These are phyloP conservation scores for Melanogaster broomeanus DNA, from an alignment of 768 basidiomycete species.

Conservation along the genomic window DNA sequence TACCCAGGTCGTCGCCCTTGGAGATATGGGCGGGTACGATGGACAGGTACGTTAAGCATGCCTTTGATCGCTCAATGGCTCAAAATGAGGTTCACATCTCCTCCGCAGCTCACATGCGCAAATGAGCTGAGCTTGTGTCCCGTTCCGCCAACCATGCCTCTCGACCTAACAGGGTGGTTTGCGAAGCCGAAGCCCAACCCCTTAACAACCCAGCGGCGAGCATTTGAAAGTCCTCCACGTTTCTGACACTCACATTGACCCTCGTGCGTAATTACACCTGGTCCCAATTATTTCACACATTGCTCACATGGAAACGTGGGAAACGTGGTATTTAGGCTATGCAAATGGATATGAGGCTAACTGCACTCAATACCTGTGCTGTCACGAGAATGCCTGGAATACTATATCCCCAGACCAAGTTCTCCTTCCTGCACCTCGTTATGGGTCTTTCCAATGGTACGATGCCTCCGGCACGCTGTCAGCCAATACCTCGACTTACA, in stretches of 20 bases:
- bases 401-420: constrained; percentile 45
- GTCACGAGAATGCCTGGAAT: constrained; percentile 54
- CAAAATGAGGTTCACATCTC: neutral
- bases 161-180: constrained; percentile 52
- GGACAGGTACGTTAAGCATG: constrained; percentile 39
- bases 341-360: constrained; percentile 71
- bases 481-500: neutral
- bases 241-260: constrained; percentile 53
- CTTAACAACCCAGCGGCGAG: constrained; percentile 43
- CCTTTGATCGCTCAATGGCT: neutral
- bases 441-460: constrained; percentile 60
- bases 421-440: constrained; percentile 61
- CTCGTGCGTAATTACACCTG: constrained; percentile 34
- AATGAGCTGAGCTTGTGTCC: constrained; percentile 38
- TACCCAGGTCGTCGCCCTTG: constrained; percentile 49
- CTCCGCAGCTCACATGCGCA: constrained; percentile 34
- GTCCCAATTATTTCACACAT: neutral
- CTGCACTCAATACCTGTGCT: constrained; percentile 65
- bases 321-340: constrained; percentile 46
- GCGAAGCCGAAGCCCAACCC: constrained; percentile 51
- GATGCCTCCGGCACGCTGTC: constrained; percentile 38
- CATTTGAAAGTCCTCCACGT: constrained; percentile 50
- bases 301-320: too few species aligned
- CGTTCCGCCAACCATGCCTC: constrained; percentile 39
- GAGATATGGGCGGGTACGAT: constrained; percentile 49